A percentile compares a stretch with the other conserved stretches of the same genome.
Conservation (phyloP, 306 rosid species). For the Crotalaria pallida region DNA sequence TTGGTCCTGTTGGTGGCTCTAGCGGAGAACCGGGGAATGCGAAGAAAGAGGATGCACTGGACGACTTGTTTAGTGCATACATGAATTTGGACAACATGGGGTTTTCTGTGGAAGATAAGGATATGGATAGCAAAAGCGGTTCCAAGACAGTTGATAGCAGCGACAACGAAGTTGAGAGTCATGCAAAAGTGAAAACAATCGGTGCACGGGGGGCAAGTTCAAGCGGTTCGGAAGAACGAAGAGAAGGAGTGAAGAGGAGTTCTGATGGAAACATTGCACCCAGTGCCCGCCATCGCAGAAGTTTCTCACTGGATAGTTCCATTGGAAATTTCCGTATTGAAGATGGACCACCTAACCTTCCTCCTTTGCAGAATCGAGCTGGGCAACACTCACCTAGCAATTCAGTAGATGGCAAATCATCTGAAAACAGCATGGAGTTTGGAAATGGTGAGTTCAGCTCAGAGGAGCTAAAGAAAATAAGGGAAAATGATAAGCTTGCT, state of each 20-base stretch:
- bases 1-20: slow-evolving; percentile 18
- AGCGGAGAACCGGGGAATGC: slow-evolving; percentile 30
- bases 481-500: slow-evolving; percentile 67
- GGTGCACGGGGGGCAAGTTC: slow-evolving; percentile 35
- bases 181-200: slow-evolving; percentile 28
- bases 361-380: slow-evolving; percentile 31
- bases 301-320: slow-evolving; percentile 73
- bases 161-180: slow-evolving; percentile 80
- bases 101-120: slow-evolving; percentile 51
- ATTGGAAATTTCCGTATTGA: slow-evolving; percentile 52
- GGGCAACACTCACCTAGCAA: slow-evolving; percentile 51
- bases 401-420: slow-evolving; percentile 42
- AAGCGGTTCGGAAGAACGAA: slow-evolving; percentile 39
- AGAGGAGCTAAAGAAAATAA: slow-evolving; percentile 65
- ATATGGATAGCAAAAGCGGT: slow-evolving; percentile 38
- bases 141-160: slow-evolving; percentile 79
- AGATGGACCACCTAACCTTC: slow-evolving; percentile 46
- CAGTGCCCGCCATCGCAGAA: slow-evolving; percentile 52
- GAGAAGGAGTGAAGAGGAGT: slow-evolving; percentile 68
- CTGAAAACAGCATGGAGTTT: slow-evolving; percentile 45
- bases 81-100: slow-evolving; percentile 72
- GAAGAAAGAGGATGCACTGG: slow-evolving; percentile 44
- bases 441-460: slow-evolving; percentile 62
- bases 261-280: slow-evolving; percentile 50
- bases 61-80: slow-evolving; percentile 62